Evolutionary conservation across 495 filamentous ascomycete genomes (phyloP), one percentile per base, ranked within the genome.

Genomic region (Penicillium waksmanii): DNA sequence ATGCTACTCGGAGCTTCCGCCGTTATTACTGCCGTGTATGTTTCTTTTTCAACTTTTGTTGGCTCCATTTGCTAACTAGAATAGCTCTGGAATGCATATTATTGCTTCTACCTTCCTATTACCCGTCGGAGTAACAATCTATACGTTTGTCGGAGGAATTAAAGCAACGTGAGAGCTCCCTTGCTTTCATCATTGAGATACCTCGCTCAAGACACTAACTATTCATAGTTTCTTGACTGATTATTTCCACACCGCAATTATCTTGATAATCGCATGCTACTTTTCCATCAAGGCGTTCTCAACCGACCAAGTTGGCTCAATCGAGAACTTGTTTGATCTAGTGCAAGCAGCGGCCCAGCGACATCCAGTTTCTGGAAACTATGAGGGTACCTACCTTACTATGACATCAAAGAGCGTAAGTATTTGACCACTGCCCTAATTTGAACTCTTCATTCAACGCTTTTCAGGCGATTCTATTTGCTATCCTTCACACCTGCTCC

Each of bases 201-300:
- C 27, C 27, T 31, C 27, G 27, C 27, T 31, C 27, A 31, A 48
- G 10, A 19, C 25, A 10, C 51, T 57, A 25, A 53, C 51, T 11
- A 47, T 23, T 42, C 23, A 4, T 19, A 75, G 80, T 0, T 83
- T 84, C 66, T 61, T 84, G 13, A 73, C 71, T 6, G 72, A 75
- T 56, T 77, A 75, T 51, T 78, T 79, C 56, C 76, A 80, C 49
- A 74, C 78, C 7, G 68, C 72, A 13, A 70, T 78, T 27, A 82
- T 84, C 42, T 68, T 82, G 33, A 69, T 79, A 47, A 81, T 84
- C 48, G 70, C 68, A 1, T 77, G 74, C 51, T 77, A 77, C 52
- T 82, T 84, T 56, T 70, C 74, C 0, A 66, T 80, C 35, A 83
- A 83, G 53, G 72, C 76, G 1, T 69, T 74, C 38, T 74, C 79